Base-by-base conservation (phyloP, 1,284 basidiomycete genomes). In the Naganishia cerealis region DNA sequence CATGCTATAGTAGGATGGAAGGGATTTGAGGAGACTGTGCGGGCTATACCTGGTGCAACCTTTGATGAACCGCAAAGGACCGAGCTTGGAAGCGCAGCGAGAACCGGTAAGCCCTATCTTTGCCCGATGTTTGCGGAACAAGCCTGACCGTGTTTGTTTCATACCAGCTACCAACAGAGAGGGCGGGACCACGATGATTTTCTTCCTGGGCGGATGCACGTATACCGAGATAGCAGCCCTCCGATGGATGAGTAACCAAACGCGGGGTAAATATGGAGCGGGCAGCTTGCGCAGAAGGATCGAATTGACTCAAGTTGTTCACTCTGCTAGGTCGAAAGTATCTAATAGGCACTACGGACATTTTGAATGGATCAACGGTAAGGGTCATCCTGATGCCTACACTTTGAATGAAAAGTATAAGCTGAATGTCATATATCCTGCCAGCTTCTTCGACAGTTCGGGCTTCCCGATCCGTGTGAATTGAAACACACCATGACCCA, bases 201-300 rank as follows among this genome's bases (percentile, higher is more conserved):
- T 97, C 82, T 98, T 98, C 86, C 82, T 99, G n/a, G 96, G 96
- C 42, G 96, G 96, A 3, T 94, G 94, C 78, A 99, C 96, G 7
- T 96, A 91, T 75, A 94, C 95, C 8, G 96, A 99, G 82, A 91
- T 99, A 66, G 89, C 94, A 24, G 94, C 95, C 10, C 79, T 99
- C 73, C 84, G 96, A 75, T 96, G 92, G 89, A 90, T 95, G 78
- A 86, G 87, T 69, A 85, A 87, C 73, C 91, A 93, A 78, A 88
- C 88, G 71, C 86, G 85, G 82, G 91, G 93, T 86, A 73, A 74
- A 82, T 79, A 46, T 18, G 7, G 7, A 15, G 16, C 2, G 29
- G 29, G 2, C 29, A 33, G 12, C 2, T n/a, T 46, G 16, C 7
- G 42, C 24, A 8, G n/a, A 9, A 9, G 13, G 9, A n/a, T 50